Percentiles rank a stretch among this genome's conserved stretches.
phyloP scores from a whole-genome alignment of 441 rosid genomes.

The Raphanus hybrid region DNA sequence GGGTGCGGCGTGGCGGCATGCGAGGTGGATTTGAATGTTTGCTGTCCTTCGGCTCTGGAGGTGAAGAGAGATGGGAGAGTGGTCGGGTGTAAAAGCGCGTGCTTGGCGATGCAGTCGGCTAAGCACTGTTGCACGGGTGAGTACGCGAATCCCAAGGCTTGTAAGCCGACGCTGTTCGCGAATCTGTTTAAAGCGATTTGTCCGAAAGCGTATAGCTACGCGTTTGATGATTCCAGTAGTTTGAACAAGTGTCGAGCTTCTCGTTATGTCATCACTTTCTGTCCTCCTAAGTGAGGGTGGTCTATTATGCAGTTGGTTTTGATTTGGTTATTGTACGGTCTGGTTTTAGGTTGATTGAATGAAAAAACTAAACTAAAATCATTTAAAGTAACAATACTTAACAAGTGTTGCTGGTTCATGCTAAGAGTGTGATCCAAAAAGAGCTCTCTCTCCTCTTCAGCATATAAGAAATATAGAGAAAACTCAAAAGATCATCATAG shows the following conservation, averaged over 20 bases:
- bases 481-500: not conserved
- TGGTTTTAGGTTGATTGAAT: conserved; percentile 9
- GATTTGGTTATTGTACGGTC: conserved; percentile 4
- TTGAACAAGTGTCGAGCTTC: conserved; percentile 90
- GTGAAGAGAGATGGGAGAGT: conserved; percentile 64
- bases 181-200: conserved; percentile 86
- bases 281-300: conserved; percentile 68
- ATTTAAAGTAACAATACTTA: not conserved
- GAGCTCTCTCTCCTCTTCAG: conserved; percentile 79
- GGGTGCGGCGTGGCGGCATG: conserved; percentile 94
- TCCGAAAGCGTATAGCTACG: conserved; percentile 93
- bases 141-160: conserved; percentile 66
- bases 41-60: conserved; percentile 90
- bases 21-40: conserved; percentile 73
- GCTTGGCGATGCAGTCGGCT: conserved; percentile 90
- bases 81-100: conserved; percentile 92
- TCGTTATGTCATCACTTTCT: conserved; percentile 83
- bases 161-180: conserved; percentile 86
- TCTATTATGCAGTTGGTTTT: not conserved
- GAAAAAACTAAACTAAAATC: not conserved
- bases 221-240: conserved; percentile 88
- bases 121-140: conserved; percentile 88
- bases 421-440: conserved; percentile 37
- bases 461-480: conserved; percentile 50
- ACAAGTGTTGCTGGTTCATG: not conserved